A percentile compares a stretch with the other conserved stretches of the same genome.
Evolutionary conservation across 2,329 filamentous ascomycete species (phyloP).

Genomic region (Leptographium procerum): DNA sequence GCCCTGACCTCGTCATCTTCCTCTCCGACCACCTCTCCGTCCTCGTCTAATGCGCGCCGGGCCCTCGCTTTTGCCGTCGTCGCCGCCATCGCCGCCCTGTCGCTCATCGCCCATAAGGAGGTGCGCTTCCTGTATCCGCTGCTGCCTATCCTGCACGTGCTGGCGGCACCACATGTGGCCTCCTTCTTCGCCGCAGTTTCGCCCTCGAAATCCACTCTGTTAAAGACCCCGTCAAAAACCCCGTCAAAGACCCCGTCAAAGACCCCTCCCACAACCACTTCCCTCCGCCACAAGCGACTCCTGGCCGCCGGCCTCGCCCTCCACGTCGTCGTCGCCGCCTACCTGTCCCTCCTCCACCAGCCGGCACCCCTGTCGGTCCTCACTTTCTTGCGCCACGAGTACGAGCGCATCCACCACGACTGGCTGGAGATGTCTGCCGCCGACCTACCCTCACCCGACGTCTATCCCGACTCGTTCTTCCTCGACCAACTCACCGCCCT

Average conservation of each 20-base stretch:
- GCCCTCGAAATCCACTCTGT: neutral
- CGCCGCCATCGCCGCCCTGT: conserved; percentile 52
- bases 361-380: conserved; percentile 67
- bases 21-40: conserved; percentile 13
- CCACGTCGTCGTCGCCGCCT: conserved; percentile 62
- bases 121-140: conserved; percentile 94
- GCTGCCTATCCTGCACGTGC: conserved; percentile 71
- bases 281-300: conserved; percentile 40
- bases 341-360: conserved; percentile 70
- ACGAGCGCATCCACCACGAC: conserved; percentile 45
- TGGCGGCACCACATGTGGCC: conserved; percentile 58
- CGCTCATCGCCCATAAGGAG: conserved; percentile 85
- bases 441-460: conserved; percentile 21
- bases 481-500: conserved; percentile 1
- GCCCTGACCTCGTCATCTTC: conserved; percentile 14
- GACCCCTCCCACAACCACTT: conserved; percentile 4
- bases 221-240: conserved; percentile 14
- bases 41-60: conserved; percentile 32
- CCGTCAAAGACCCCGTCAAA: conserved; percentile 14
- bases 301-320: conserved; percentile 46
- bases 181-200: conserved; percentile 47
- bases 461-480: conserved; percentile 14
- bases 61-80: conserved; percentile 48
- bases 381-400: conserved; percentile 62
- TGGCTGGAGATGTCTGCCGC: conserved; percentile 19